Percentiles rank a stretch among this genome's conserved stretches.
Evolutionary conservation across 2,329 filamentous ascomycete genomes (phyloP).

Genomic region (Westerdykella sp.): DNA sequence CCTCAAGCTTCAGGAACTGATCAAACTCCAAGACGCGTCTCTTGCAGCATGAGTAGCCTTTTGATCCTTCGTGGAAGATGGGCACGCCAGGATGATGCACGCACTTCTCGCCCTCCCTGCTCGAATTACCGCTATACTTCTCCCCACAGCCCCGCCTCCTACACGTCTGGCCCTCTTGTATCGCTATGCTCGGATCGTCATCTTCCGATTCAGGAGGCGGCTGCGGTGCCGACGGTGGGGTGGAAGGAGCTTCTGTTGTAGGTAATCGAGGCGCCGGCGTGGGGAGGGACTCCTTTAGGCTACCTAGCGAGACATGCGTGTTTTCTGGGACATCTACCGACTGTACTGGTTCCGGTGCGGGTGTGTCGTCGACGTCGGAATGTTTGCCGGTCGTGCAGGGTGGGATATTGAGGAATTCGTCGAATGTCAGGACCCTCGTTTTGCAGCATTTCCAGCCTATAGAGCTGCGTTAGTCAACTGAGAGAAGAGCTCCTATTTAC

Average conservation of each 20-base stretch:
- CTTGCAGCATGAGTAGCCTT: constrained; percentile 97
- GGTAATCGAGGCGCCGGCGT: constrained; percentile 30
- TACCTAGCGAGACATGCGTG: constrained; percentile 28
- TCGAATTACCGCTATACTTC: constrained; percentile 51
- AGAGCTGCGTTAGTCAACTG: constrained; percentile 7
- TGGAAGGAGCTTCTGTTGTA: constrained; percentile 21
- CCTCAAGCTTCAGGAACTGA: constrained; percentile 92
- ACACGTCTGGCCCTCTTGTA: constrained; percentile 70
- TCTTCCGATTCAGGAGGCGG: constrained; percentile 60
- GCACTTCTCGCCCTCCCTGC: constrained; percentile 64
- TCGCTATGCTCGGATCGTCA: constrained; percentile 69
- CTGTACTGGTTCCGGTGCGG: constrained; percentile 45
- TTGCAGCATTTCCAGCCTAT: constrained; percentile 99
- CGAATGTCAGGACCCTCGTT: constrained; percentile 90
- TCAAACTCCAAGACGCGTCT: constrained; percentile 92
- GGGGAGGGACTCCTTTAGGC: constrained; percentile 25
- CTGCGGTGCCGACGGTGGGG: constrained; percentile 16
- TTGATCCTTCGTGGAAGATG: constrained; percentile 96
- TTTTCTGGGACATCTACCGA: constrained; percentile 42
- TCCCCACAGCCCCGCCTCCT: constrained; percentile 68
- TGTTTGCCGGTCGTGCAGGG: constrained; percentile 93
- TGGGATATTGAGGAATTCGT: constrained; percentile 89
- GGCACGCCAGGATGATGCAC: constrained; percentile 83
- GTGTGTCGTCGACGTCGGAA: constrained; percentile 73
- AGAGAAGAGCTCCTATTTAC: not conserved